Conservation (phyloP, 352 stramenopile genomes). For the Phytophthora podocarpi region DNA sequence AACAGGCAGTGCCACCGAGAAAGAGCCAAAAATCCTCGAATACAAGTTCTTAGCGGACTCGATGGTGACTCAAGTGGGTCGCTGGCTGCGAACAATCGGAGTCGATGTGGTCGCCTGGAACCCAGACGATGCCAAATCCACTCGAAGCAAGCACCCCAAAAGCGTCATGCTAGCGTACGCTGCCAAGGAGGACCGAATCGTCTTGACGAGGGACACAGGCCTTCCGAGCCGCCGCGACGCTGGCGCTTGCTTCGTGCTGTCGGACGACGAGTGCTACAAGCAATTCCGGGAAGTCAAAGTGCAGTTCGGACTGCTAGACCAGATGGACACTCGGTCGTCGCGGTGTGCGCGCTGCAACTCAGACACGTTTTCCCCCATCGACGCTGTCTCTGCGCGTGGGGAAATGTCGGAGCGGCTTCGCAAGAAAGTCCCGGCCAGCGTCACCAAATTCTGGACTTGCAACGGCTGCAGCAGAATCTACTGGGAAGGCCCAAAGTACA, state of each 20-base stretch:
- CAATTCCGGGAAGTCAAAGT: slow-evolving; percentile 66
- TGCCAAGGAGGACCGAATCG: slow-evolving; percentile 45
- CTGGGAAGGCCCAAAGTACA: slow-evolving; percentile 81
- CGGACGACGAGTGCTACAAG: slow-evolving; percentile 51
- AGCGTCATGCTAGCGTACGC: slow-evolving; percentile 40
- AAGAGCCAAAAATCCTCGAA: slow-evolving; percentile 27
- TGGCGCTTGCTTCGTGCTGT: slow-evolving; percentile 61
- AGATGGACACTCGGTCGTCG: slow-evolving; percentile 39
- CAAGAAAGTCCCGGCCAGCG: slow-evolving; percentile 34
- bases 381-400: slow-evolving; percentile 29
- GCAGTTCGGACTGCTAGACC: slow-evolving; percentile 52
- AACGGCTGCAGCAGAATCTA: slow-evolving; percentile 63
- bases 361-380: slow-evolving; percentile 43
- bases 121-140: slow-evolving; percentile 4
- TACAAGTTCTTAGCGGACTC: slow-evolving; percentile 77
- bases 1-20: neutral
- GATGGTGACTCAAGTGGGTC: slow-evolving; percentile 71
- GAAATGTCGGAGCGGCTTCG: slow-evolving; percentile 32
- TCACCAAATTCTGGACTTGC: slow-evolving; percentile 59
- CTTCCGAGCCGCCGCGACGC: slow-evolving; percentile 48
- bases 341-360: slow-evolving; percentile 59
- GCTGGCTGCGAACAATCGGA: slow-evolving; percentile 76
- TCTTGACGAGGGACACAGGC: slow-evolving; percentile 55
- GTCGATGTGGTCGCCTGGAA: slow-evolving; percentile 74
- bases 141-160: slow-evolving; percentile 22